phyloP scores from a whole-genome alignment of 129 eudicot genomes.

The Sambucus nigra region DNA sequence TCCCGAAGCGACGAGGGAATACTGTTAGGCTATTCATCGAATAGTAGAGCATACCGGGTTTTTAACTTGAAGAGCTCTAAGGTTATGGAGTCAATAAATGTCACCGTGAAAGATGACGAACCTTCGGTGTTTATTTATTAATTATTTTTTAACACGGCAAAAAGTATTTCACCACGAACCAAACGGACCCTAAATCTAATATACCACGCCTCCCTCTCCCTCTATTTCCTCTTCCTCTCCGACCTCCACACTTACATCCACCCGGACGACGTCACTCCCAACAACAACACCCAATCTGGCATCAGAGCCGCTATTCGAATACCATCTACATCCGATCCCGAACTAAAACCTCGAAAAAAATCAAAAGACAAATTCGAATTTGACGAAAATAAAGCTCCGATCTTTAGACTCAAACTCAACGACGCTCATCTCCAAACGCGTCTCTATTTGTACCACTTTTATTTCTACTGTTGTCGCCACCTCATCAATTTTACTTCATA shows the following conservation, averaged over 20 bases:
- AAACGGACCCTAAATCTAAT: no score
- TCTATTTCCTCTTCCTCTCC: conserved; percentile 46
- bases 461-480: conserved; percentile 43
- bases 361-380: conserved; percentile 57
- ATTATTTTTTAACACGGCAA: no score
- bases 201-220: conserved; percentile 47
- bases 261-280: conserved; percentile 91
- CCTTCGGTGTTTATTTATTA: no score
- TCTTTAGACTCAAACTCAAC: conserved; percentile 69
- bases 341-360: conserved; percentile 60
- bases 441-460: conserved; percentile 51
- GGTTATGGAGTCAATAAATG: no score
- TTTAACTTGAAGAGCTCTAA: no score
- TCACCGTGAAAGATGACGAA: no score
- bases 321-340: conserved; percentile 46
- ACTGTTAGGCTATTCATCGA: no score
- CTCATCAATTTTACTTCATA: conserved; percentile 40
- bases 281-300: conserved; percentile 28
- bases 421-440: conserved; percentile 67
- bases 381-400: conserved; percentile 95
- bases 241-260: conserved; percentile 91
- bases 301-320: conserved; percentile 69
- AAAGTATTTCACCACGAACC: no score
- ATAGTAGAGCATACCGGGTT: no score
- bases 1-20: no score